phyloP scores from a whole-genome alignment of 1,284 basidiomycete genomes.

The Cystobasidium sp. region DNA sequence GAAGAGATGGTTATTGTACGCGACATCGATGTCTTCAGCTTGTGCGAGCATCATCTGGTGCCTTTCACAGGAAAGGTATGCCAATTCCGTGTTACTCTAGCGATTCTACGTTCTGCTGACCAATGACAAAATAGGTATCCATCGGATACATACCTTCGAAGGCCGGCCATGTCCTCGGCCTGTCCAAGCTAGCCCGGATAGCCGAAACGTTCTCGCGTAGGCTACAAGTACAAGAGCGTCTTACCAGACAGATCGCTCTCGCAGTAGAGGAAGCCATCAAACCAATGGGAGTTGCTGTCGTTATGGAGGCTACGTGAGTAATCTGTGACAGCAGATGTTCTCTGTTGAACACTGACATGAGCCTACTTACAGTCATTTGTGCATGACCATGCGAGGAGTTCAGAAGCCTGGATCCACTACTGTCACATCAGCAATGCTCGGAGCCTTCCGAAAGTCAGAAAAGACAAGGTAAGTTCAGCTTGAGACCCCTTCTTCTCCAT shows the following conservation, averaged over 20 bases:
- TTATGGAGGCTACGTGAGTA: constrained; percentile 94
- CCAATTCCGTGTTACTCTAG: constrained; percentile 28
- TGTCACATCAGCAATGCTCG: constrained; percentile 98
- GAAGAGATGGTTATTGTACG: constrained; percentile 99
- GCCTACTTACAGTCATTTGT: constrained; percentile 75
- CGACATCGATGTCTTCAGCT: constrained; percentile 94
- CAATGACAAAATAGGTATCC: constrained; percentile 60
- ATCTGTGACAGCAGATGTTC: neutral
- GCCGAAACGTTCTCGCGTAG: constrained; percentile 96
- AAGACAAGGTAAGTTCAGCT: constrained; percentile 90
- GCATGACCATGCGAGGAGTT: constrained; percentile 99
- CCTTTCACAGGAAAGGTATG: constrained; percentile 96
- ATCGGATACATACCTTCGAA: constrained; percentile 88
- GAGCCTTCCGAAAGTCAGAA: constrained; percentile 93
- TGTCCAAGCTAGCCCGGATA: constrained; percentile 97
- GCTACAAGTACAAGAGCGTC: constrained; percentile 94
- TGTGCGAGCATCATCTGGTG: constrained; percentile 99
- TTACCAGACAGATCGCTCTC: constrained; percentile 96
- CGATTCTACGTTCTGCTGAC: neutral
- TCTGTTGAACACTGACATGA: neutral
- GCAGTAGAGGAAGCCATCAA: constrained; percentile 97
- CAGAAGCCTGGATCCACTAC: constrained; percentile 97
- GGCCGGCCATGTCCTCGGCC: constrained; percentile 75
- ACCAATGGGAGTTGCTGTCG: constrained; percentile 97
- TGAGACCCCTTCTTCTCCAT: constrained; percentile 56